Percentiles rank a stretch among this genome's conserved stretches.
phyloP scores from a whole-genome alignment of 805 yeast genomes.

The Candida koratica region DNA sequence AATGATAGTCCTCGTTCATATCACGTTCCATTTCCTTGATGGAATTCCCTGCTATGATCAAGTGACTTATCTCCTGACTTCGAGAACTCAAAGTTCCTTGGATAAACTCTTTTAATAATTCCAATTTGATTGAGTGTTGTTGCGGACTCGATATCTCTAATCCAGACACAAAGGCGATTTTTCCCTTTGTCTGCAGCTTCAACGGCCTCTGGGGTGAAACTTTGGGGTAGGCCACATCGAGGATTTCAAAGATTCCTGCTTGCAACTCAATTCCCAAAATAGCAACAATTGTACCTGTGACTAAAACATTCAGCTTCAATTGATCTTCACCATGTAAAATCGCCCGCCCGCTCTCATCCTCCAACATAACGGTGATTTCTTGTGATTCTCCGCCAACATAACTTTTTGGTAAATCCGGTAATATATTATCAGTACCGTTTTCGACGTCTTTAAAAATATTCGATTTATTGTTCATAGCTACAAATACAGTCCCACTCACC shows the following conservation, averaged over 20 bases:
- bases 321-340: conserved; percentile 59
- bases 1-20: conserved; percentile 28
- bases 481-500: conserved; percentile 82
- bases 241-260: conserved; percentile 79
- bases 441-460: conserved; percentile 80
- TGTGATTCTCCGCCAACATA: conserved; percentile 17
- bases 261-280: conserved; percentile 80
- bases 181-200: conserved; percentile 27
- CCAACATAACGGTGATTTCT: conserved; percentile 57
- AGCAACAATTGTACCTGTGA: conserved; percentile 88
- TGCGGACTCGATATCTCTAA: conserved; percentile 49
- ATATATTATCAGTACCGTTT: conserved; percentile 48
- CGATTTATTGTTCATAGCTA: conserved; percentile 82
- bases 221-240: conserved; percentile 74
- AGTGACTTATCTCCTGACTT: conserved; percentile 37
- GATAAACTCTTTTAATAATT: conserved; percentile 64
- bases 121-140: conserved; percentile 44
- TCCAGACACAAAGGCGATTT: conserved; percentile 76
- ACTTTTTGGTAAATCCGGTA: conserved; percentile 35
- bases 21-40: conserved; percentile 32
- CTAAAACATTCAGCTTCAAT: conserved; percentile 54
- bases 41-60: conserved; percentile 75
- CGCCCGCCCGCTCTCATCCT: conserved; percentile 91
- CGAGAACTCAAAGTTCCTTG: conserved; percentile 60
- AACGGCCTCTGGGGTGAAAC: conserved; percentile 51